Conservation (phyloP, 176 grass and related monocot genomes). For the Phragmites australis region DNA sequence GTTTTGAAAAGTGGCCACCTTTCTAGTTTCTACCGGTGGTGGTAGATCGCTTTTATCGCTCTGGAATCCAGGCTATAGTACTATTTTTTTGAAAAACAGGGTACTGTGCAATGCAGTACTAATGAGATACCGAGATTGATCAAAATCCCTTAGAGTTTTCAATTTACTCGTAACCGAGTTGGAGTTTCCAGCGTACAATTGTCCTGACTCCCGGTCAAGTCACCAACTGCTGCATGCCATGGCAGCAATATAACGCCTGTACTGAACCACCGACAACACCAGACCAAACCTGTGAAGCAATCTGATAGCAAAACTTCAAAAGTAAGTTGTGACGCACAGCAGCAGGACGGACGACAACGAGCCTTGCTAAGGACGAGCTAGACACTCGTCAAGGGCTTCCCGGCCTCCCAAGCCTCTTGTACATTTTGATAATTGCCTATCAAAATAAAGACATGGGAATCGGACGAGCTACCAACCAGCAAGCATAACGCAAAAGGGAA, state of each 20-base stretch:
- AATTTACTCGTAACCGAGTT: background rate
- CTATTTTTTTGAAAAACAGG: background rate
- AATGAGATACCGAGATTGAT: background rate
- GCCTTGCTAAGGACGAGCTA: background rate
- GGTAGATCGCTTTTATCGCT: background rate
- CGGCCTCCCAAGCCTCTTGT: background rate
- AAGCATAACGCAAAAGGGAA: slow-evolving; percentile 20
- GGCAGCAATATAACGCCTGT: background rate
- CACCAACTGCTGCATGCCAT: background rate
- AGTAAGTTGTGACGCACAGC: background rate
- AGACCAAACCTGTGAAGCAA: background rate
- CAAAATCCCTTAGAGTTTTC: background rate
- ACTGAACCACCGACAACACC: background rate
- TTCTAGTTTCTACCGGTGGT: background rate
- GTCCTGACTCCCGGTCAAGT: background rate
- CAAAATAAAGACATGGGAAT: slow-evolving; percentile 4
- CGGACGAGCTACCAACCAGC: background rate
- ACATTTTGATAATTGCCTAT: background rate
- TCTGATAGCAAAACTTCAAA: background rate
- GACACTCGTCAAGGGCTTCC: background rate
- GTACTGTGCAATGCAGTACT: background rate
- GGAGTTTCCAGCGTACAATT: background rate
- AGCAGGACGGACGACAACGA: background rate
- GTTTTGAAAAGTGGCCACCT: background rate
- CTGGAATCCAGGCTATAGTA: no score